Evolutionary conservation across 1,284 basidiomycete genomes (phyloP).

Genomic region (Ustilago loliicola): DNA sequence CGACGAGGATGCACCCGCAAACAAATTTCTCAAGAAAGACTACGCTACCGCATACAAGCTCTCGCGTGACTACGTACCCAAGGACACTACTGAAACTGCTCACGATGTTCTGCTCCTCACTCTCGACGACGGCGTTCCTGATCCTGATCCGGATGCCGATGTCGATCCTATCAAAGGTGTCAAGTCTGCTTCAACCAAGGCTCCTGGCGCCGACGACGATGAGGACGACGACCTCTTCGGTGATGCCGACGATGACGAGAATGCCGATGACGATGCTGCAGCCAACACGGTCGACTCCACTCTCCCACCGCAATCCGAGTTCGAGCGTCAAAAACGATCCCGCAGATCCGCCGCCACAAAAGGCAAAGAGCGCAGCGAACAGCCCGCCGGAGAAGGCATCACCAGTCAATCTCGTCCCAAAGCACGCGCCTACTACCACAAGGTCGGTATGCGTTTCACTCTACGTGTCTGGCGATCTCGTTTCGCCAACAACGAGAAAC

Average conservation of each 20-base stretch:
- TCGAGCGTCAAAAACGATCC: slow-evolving; percentile 55
- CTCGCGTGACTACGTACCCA: slow-evolving; percentile 61
- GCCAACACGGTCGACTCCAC: slow-evolving; percentile 35
- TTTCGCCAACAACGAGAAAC: slow-evolving; percentile 54
- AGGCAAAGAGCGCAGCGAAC: slow-evolving; percentile 52
- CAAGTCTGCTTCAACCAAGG: slow-evolving; percentile 20
- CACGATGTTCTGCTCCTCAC: slow-evolving; percentile 59
- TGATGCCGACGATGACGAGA: slow-evolving; percentile 37
- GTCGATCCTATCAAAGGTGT: slow-evolving; percentile 47
- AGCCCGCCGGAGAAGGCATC: slow-evolving; percentile 32
- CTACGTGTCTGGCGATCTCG: slow-evolving; percentile 61
- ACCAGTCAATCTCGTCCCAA: slow-evolving; percentile 32
- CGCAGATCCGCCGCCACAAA: slow-evolving; percentile 36
- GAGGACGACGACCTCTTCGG: slow-evolving; percentile 56
- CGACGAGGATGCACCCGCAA: slow-evolving; percentile 18
- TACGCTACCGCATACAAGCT: slow-evolving; percentile 60
- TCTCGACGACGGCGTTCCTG: slow-evolving; percentile 61
- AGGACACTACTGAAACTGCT: slow-evolving; percentile 47
- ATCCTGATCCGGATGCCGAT: slow-evolving; percentile 56
- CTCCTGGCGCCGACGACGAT: slow-evolving; percentile 15
- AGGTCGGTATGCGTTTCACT: slow-evolving; percentile 63
- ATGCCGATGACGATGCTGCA: slow-evolving; percentile 16
- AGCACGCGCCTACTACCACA: slow-evolving; percentile 65
- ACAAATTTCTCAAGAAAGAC: slow-evolving; percentile 42
- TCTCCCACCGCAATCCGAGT: slow-evolving; percentile 54